Evolutionary conservation across 179 eudicot genomes (phyloP).

Genomic region (Actinidia arguta): DNA sequence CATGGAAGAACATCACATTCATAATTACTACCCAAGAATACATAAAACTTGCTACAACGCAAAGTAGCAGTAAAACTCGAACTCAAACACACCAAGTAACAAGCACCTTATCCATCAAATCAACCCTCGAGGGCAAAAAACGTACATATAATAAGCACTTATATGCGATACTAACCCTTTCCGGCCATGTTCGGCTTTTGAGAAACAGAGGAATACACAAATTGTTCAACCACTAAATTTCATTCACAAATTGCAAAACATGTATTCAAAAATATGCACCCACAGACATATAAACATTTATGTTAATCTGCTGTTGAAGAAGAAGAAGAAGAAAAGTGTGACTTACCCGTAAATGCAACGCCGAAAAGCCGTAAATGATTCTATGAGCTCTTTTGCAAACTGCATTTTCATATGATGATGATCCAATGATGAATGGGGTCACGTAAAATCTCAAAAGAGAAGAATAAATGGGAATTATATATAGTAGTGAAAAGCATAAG

Average conservation of each 20-base stretch:
- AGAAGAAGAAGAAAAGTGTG: background rate
- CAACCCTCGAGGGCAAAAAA: no score
- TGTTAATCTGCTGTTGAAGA: background rate
- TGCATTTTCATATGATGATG: background rate
- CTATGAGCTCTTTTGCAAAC: background rate
- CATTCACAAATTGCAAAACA: background rate
- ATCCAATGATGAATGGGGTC: conserved; percentile 8
- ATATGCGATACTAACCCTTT: background rate
- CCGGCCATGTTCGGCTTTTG: background rate
- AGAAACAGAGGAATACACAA: conserved; percentile 1
- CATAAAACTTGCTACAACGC: no score
- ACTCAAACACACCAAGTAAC: no score
- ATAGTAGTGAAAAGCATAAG: background rate
- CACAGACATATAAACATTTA: background rate
- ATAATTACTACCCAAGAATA: no score
- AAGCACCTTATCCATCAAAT: no score
- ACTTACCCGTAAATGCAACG: background rate
- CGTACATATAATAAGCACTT: no score
- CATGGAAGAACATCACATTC: no score
- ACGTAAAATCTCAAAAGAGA: background rate
- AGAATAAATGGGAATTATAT: background rate
- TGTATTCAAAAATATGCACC: background rate
- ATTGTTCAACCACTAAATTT: background rate
- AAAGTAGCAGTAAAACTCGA: no score
- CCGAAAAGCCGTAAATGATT: background rate